Percentiles rank a stretch among this genome's conserved stretches.
These are phyloP conservation scores for Dendrostoma leiphaemia DNA, from an alignment of 2,329 filamentous ascomycete genomes.

Conservation along the genomic window DNA sequence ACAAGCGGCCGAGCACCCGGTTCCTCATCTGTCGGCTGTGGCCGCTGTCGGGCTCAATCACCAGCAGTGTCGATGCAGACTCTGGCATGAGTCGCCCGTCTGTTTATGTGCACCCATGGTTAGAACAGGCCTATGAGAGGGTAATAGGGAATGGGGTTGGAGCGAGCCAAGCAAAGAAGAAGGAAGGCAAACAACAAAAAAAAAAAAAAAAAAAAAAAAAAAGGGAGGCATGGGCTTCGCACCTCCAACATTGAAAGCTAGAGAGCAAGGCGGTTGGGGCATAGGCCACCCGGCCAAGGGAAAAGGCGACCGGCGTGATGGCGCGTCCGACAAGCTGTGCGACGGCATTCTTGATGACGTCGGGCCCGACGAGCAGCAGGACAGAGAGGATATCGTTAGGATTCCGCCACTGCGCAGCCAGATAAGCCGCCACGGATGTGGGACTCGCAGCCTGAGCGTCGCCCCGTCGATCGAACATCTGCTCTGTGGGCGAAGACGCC, in stretches of 20 bases:
- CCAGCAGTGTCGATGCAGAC: background rate
- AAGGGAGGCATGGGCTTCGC: background rate
- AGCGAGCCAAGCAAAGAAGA: background rate
- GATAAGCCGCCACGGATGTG: background rate
- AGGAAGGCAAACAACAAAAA: no score
- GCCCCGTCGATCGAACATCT: background rate
- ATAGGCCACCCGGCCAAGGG: slow-evolving; percentile 7
- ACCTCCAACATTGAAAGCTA: background rate
- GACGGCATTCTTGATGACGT: slow-evolving; percentile 4
- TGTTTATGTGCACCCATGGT: background rate
- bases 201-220: no score
- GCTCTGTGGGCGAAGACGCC: background rate
- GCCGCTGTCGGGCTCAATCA: background rate
- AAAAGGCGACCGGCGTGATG: slow-evolving; percentile 7
- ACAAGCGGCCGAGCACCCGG: no score
- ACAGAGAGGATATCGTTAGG: slow-evolving; percentile 7
- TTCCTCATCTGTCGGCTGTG: background rate
- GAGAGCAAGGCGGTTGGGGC: background rate
- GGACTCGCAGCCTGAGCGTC: background rate
- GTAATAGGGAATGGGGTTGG: background rate
- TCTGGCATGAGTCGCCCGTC: background rate
- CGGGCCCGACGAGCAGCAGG: slow-evolving; percentile 2
- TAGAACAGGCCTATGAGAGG: background rate
- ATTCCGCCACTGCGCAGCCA: slow-evolving; percentile 2
- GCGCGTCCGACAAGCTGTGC: slow-evolving; percentile 1